Percentiles rank a stretch among this genome's conserved stretches.
These are phyloP conservation scores for Musa balbisiana DNA, from an alignment of 202 grass and related monocot genomes.

Conservation along the genomic window DNA sequence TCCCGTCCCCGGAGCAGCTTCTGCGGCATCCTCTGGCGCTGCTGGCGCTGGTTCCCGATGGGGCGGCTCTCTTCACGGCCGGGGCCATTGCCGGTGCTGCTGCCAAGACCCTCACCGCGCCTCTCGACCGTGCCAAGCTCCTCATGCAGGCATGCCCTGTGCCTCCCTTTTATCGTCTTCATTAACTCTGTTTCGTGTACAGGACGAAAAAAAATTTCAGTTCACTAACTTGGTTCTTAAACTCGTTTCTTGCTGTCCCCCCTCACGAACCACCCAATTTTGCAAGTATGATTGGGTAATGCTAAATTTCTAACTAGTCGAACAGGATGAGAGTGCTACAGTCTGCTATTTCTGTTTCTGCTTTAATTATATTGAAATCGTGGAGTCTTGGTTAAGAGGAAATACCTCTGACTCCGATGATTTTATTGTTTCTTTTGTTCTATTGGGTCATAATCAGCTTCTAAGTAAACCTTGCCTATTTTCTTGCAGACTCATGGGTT, in stretches of 20 bases:
- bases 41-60: slow-evolving; percentile 68
- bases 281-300: too few relatives aligned
- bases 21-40: slow-evolving; percentile 61
- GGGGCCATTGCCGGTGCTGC: slow-evolving; percentile 61
- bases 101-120: slow-evolving; percentile 85
- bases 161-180: neutral
- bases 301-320: too few relatives aligned
- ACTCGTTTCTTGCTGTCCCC: too few relatives aligned
- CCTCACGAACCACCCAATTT: too few relatives aligned
- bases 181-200: neutral
- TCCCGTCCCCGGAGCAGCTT: slow-evolving; percentile 50
- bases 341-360: too few relatives aligned
- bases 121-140: slow-evolving; percentile 87
- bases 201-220: too few relatives aligned
- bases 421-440: too few relatives aligned
- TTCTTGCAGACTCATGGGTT: slow-evolving; percentile 60
- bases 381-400: too few relatives aligned
- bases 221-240: too few relatives aligned
- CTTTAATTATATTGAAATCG: neutral
- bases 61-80: slow-evolving; percentile 65
- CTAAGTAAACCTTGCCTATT: neutral
- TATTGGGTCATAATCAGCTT: neutral
- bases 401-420: too few relatives aligned
- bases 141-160: slow-evolving; percentile 63
- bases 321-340: too few relatives aligned